phyloP scores from a whole-genome alignment of 106 monocot genomes.

The Phalaenopsis equestris region DNA sequence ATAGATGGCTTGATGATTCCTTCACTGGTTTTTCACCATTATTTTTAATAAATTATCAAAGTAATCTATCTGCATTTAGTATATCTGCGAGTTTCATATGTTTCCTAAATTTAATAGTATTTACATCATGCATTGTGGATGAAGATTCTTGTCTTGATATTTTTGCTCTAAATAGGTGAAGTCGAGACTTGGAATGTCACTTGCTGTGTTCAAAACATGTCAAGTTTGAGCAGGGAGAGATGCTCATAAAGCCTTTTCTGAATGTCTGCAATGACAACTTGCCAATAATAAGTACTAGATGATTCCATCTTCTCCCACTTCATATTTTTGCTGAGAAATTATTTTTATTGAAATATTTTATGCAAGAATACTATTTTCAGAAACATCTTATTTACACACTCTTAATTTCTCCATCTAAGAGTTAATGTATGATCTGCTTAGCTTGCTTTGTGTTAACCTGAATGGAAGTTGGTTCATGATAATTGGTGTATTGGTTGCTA shows the following conservation, averaged over 20 bases:
- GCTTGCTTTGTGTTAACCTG: neutral
- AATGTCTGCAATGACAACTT: constrained; percentile 84
- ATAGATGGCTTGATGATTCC: too few relatives aligned
- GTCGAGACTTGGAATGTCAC: constrained; percentile 34
- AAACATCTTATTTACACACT: too few relatives aligned
- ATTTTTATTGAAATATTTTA: neutral
- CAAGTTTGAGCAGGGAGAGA: constrained; percentile 63
- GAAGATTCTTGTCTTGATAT: neutral
- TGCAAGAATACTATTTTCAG: neutral
- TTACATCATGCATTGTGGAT: too few relatives aligned
- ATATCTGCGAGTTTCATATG: too few relatives aligned
- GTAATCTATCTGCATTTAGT: too few relatives aligned
- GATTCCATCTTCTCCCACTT: neutral
- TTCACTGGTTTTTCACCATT: too few relatives aligned
- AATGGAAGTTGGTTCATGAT: neutral
- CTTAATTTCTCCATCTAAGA: too few relatives aligned
- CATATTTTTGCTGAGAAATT: neutral
- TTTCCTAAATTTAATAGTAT: too few relatives aligned
- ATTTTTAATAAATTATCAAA: too few relatives aligned
- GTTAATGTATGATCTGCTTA: too few relatives aligned
- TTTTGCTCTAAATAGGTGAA: constrained; percentile 20
- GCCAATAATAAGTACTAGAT: constrained; percentile 64
- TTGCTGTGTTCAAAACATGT: constrained; percentile 71
- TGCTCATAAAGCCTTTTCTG: constrained; percentile 78
- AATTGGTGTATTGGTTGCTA: neutral